Evolutionary conservation across 2,329 filamentous ascomycete species (phyloP).

Genomic region (Colletotrichum cereale): DNA sequence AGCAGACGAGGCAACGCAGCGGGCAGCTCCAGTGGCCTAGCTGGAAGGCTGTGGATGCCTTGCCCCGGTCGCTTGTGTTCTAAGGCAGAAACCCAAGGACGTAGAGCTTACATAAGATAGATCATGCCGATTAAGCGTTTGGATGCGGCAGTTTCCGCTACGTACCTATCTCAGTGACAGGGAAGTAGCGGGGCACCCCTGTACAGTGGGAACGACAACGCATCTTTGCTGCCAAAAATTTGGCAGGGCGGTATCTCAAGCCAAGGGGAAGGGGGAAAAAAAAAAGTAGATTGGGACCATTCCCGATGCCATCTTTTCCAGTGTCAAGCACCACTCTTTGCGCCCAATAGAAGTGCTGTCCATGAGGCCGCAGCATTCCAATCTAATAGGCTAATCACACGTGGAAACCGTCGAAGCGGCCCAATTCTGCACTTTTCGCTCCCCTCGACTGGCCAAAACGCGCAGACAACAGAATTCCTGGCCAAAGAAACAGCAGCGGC

Average conservation of each 20-base stretch:
- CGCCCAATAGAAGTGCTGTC: conserved; percentile 38
- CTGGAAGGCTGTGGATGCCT: conserved; percentile 51
- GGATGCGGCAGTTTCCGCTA: conserved; percentile 3
- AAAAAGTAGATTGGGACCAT: conserved; percentile 31
- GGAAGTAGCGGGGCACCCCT: conserved; percentile 36
- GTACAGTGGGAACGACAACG: conserved; percentile 39
- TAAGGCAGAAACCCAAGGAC: conserved; percentile 47
- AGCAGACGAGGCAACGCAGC: conserved; percentile 45
- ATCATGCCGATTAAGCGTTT: no score
- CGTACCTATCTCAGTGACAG: conserved; percentile 6
- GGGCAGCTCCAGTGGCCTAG: conserved; percentile 45
- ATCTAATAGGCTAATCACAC: conserved; percentile 31
- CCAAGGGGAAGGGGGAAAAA: neutral
- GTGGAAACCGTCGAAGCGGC: conserved; percentile 35
- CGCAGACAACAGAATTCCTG: conserved; percentile 35
- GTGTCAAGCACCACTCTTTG: conserved; percentile 33
- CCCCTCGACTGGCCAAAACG: conserved; percentile 27
- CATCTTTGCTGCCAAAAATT: conserved; percentile 36
- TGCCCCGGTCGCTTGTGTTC: conserved; percentile 43
- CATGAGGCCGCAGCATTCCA: conserved; percentile 38
- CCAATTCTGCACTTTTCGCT: conserved; percentile 25
- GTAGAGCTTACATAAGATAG: conserved; percentile 28
- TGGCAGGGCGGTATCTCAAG: conserved; percentile 33
- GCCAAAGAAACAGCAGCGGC: conserved; percentile 25
- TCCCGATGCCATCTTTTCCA: conserved; percentile 32